Percentiles rank a stretch among this genome's conserved stretches.
Conservation (phyloP, 495 filamentous ascomycete genomes). For the Podospora conica region DNA sequence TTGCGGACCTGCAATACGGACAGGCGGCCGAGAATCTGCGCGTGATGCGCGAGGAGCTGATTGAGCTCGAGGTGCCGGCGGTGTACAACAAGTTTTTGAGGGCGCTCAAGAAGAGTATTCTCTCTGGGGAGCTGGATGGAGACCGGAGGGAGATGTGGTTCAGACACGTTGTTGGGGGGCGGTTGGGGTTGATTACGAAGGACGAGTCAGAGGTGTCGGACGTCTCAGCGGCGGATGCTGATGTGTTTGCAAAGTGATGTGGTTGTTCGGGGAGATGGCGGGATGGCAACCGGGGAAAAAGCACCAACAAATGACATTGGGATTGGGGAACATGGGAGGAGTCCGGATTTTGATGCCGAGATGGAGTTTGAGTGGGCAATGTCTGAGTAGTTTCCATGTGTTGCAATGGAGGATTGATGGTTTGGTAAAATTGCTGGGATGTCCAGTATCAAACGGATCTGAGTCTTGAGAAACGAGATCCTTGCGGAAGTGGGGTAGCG, state of each 20-base stretch:
- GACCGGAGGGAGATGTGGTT: conserved; percentile 81
- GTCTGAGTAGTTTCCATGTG: neutral
- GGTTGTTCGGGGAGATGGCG: neutral
- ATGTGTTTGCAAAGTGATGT: conserved; percentile 37
- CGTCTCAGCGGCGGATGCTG: conserved; percentile 50
- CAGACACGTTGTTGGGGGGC: conserved; percentile 54
- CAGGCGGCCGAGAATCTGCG: conserved; percentile 69
- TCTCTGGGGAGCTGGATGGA: conserved; percentile 68
- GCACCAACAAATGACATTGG: too few relatives aligned
- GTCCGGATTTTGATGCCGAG: neutral
- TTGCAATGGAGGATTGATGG: neutral
- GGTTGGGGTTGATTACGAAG: conserved; percentile 68
- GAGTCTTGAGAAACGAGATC: neutral
- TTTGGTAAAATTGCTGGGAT: neutral
- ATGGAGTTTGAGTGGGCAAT: neutral
- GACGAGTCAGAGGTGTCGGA: conserved; percentile 52
- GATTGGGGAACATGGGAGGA: too few relatives aligned
- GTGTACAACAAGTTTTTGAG: conserved; percentile 72
- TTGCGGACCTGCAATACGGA: conserved; percentile 69
- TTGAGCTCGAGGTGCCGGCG: conserved; percentile 66
- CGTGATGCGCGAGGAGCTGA: conserved; percentile 71
- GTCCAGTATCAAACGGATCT: neutral
- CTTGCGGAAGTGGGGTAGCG: neutral
- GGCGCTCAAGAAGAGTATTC: conserved; percentile 64
- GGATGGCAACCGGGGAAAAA: neutral